These are phyloP conservation scores for Russula sp. DNA, from an alignment of 768 basidiomycete genomes.

Conservation along the genomic window DNA sequence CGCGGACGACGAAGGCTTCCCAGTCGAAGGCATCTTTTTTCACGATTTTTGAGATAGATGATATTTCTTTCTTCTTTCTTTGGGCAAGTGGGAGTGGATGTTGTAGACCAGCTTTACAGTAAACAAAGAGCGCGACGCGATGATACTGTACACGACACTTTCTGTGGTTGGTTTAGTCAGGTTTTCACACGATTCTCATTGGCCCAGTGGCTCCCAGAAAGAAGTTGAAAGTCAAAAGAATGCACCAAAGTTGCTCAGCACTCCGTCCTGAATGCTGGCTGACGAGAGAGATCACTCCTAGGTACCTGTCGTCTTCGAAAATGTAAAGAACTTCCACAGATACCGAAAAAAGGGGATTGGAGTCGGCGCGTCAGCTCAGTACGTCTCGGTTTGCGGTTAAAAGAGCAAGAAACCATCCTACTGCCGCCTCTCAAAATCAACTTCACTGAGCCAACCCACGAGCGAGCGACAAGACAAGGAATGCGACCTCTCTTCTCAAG, in stretches of 20 bases:
- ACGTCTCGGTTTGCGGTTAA: too few species aligned
- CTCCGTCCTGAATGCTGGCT: too few species aligned
- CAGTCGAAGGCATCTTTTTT: constrained; percentile 13
- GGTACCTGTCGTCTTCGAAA: too few species aligned
- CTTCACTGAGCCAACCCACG: not conserved
- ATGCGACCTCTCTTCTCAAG: not conserved
- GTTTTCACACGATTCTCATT: constrained; percentile 13
- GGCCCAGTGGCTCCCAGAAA: too few species aligned
- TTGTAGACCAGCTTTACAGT: not conserved
- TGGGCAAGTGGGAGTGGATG: not conserved
- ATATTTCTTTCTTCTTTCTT: too few species aligned
- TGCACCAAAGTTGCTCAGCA: too few species aligned
- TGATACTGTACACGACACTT: too few species aligned
- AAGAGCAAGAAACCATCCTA: not conserved
- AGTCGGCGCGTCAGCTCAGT: too few species aligned
- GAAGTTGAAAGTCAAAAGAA: too few species aligned
- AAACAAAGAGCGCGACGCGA: not conserved
- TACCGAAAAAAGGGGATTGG: too few species aligned
- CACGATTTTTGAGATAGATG: not conserved
- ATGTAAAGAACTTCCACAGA: too few species aligned
- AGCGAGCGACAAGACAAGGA: not conserved
- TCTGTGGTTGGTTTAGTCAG: constrained; percentile 4
- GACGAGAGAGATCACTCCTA: too few species aligned
- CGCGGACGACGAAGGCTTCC: not conserved
- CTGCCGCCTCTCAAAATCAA: not conserved